Evolutionary conservation across 1,284 basidiomycete genomes (phyloP).

Genomic region (Tausonia pullulans): DNA sequence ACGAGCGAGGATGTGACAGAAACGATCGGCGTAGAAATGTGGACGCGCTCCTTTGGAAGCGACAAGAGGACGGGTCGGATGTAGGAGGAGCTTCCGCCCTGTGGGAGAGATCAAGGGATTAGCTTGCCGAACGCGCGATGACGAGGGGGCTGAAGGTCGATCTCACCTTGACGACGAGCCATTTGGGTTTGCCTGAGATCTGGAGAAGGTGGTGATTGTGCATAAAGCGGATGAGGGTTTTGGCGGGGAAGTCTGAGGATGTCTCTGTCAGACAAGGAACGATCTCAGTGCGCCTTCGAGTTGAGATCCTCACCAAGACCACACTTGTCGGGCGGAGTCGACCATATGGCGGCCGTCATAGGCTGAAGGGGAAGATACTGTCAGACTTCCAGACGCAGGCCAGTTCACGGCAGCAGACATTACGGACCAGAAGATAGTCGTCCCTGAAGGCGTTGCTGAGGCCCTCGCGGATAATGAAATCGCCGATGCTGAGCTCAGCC

Average conservation of each 20-base stretch:
- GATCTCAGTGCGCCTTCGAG: background rate
- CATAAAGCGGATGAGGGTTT: conserved; percentile 63
- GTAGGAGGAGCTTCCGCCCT: conserved; percentile 44
- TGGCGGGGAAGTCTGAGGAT: conserved; percentile 51
- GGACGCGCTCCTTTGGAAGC: conserved; percentile 46
- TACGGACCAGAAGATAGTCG: conserved; percentile 64
- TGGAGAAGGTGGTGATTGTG: conserved; percentile 70
- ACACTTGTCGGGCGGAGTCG: conserved; percentile 61
- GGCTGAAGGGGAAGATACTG: conserved; percentile 39
- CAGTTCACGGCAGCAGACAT: background rate
- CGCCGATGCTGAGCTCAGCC: conserved; percentile 49
- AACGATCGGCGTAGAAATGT: conserved; percentile 49
- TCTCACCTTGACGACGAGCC: conserved; percentile 60
- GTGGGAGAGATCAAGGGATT: conserved; percentile 1
- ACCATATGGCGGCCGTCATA: conserved; percentile 73
- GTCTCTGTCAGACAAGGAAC: background rate
- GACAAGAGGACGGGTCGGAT: conserved; percentile 52
- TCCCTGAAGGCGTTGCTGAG: conserved; percentile 60
- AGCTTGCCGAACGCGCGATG: background rate
- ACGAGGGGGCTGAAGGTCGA: background rate
- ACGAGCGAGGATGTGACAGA: conserved; percentile 30
- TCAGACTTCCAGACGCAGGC: background rate
- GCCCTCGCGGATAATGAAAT: conserved; percentile 54
- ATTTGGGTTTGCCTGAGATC: conserved; percentile 58
- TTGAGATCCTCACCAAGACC: conserved; percentile 32